Percentiles rank a stretch among this genome's conserved stretches.
Evolutionary conservation across 805 yeast species (phyloP).

Genomic region (Tetrapisispora namnaoensis): DNA sequence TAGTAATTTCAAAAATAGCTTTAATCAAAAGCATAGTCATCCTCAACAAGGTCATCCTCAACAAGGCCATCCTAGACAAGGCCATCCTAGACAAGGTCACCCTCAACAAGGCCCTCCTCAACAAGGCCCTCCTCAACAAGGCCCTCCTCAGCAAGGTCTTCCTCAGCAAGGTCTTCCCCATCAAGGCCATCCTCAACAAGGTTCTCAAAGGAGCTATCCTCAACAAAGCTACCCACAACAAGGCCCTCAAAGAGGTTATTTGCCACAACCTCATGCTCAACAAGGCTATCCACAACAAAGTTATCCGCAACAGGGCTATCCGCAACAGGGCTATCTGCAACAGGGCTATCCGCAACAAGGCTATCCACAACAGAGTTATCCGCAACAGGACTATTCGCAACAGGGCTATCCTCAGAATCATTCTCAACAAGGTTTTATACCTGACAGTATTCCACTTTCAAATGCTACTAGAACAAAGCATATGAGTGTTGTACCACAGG

Average conservation of each 20-base stretch:
- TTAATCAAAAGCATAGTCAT: background rate
- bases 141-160: background rate
- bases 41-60: background rate
- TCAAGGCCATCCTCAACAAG: background rate
- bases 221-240: background rate
- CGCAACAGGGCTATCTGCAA: background rate
- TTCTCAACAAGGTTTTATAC: slow-evolving; percentile 9
- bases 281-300: background rate
- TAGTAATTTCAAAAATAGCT: background rate
- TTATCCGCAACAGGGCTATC: background rate
- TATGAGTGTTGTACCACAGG: background rate
- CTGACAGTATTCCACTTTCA: background rate
- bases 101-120: slow-evolving; percentile 1
- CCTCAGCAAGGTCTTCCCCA: background rate
- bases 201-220: background rate
- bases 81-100: background rate
- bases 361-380: slow-evolving; percentile 27
- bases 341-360: slow-evolving; percentile 24
- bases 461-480: background rate
- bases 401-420: slow-evolving; percentile 15
- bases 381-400: slow-evolving; percentile 8
- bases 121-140: background rate
- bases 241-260: slow-evolving; percentile 27
- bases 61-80: background rate
- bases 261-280: background rate